Evolutionary conservation across 805 yeast species (phyloP).

Genomic region (Groenewaldozyma salmanticensis): DNA sequence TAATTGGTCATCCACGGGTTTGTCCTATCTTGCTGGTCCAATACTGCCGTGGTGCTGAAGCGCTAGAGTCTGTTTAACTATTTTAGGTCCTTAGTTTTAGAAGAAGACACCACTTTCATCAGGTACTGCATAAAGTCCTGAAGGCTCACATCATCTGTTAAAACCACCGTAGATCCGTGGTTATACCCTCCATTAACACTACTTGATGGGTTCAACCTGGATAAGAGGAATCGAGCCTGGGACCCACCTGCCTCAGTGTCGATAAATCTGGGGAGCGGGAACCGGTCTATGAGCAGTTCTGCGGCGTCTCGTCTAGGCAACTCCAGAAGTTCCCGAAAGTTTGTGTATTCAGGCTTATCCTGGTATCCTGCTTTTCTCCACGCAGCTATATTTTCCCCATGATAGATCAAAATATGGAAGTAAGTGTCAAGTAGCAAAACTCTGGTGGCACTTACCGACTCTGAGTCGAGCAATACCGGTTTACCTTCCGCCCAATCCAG

Average conservation of each 20-base stretch:
- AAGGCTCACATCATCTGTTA: slow-evolving; percentile 86
- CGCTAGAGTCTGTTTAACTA: too few relatives aligned
- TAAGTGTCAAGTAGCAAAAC: slow-evolving; percentile 82
- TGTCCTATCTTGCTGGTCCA: too few relatives aligned
- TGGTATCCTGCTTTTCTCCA: slow-evolving; percentile 92
- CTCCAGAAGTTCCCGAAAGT: slow-evolving; percentile 70
- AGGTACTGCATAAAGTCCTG: slow-evolving; percentile 88
- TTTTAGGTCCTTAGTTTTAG: slow-evolving; percentile 5
- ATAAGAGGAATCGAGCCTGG: slow-evolving; percentile 87
- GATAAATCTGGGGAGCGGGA: slow-evolving; percentile 91
- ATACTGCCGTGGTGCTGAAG: too few relatives aligned
- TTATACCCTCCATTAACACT: slow-evolving; percentile 27
- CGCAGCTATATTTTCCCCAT: slow-evolving; percentile 82
- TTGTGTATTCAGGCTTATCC: slow-evolving; percentile 73
- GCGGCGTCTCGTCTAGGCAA: slow-evolving; percentile 86
- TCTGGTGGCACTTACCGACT: slow-evolving; percentile 74
- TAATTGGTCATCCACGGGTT: too few relatives aligned
- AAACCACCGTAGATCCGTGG: slow-evolving; percentile 59
- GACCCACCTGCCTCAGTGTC: slow-evolving; percentile 95
- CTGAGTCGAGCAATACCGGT: slow-evolving; percentile 83
- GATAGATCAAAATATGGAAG: slow-evolving; percentile 86
- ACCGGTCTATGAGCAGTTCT: slow-evolving; percentile 75
- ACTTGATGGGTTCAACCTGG: slow-evolving; percentile 85
- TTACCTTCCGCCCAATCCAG: slow-evolving; percentile 67
- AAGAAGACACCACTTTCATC: slow-evolving; percentile 65